These are phyloP conservation scores for Cystofilobasidium macerans DNA, from an alignment of 768 basidiomycete species.

Conservation along the genomic window DNA sequence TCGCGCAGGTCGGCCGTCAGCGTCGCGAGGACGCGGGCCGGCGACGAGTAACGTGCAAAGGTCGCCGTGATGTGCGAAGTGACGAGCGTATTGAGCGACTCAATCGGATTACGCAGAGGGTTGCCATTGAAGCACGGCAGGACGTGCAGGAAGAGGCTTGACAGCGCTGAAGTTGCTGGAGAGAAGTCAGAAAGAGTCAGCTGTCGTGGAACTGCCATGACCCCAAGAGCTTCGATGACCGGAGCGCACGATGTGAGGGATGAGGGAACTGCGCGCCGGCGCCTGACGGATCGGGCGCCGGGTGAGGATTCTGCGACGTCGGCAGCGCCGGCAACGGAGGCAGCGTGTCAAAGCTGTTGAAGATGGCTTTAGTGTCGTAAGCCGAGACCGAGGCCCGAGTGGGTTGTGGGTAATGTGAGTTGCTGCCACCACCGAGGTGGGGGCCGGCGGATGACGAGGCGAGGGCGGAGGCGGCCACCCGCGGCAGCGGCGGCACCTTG, in stretches of 20 bases:
- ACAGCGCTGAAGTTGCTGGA: slow-evolving; percentile 21
- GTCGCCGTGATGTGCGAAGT: slow-evolving; percentile 64
- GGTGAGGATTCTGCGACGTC: slow-evolving; percentile 11
- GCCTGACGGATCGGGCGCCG: slow-evolving; percentile 9
- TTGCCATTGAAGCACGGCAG: slow-evolving; percentile 87
- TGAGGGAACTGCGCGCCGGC: slow-evolving; percentile 14
- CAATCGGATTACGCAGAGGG: slow-evolving; percentile 71
- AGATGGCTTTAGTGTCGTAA: slow-evolving; percentile 15
- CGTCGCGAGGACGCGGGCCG: slow-evolving; percentile 59
- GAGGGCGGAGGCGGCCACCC: background rate
- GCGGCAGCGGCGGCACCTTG: too few species aligned
- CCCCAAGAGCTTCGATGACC: background rate
- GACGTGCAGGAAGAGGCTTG: slow-evolving; percentile 63
- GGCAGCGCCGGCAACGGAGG: slow-evolving; percentile 16
- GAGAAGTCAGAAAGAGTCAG: background rate
- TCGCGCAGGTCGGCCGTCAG: slow-evolving; percentile 71
- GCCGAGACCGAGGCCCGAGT: background rate
- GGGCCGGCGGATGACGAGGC: background rate
- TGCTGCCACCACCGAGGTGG: background rate
- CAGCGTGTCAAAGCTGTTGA: slow-evolving; percentile 10
- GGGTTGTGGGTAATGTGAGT: background rate
- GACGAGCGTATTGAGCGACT: slow-evolving; percentile 76
- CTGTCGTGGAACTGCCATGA: background rate
- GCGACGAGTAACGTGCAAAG: slow-evolving; percentile 48
- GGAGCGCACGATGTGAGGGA: slow-evolving; percentile 17